Conservation (phyloP, 495 filamentous ascomycete genomes). For the Daldinia concentrica region DNA sequence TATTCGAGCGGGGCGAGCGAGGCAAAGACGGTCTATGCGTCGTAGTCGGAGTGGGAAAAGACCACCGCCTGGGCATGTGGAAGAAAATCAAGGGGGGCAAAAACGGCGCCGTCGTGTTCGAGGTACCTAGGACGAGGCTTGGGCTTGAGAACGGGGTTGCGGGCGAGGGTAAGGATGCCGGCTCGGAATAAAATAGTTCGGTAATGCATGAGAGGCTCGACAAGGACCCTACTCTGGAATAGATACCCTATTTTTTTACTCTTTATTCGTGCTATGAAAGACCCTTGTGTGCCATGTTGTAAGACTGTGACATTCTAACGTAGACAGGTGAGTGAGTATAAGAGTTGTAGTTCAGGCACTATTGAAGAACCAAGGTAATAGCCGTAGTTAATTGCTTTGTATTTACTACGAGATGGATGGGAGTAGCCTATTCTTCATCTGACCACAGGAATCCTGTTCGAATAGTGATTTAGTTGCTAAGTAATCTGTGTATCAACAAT, state of each 20-base stretch:
- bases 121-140: conserved; percentile 66
- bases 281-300: not conserved
- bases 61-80: conserved; percentile 85
- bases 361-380: too few species aligned
- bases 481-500: too few species aligned
- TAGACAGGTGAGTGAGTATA: not conserved
- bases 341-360: too few species aligned
- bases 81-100: conserved; percentile 67
- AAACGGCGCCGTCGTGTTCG: conserved; percentile 83
- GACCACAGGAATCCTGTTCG: too few species aligned
- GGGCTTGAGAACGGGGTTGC: conserved; percentile 40
- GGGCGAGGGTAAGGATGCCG: not conserved
- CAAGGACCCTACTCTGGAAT: conserved; percentile 34
- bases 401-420: too few species aligned
- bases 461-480: too few species aligned
- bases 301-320: not conserved
- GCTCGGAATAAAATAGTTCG: conserved; percentile 12
- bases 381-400: too few species aligned
- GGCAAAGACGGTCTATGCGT: conserved; percentile 79
- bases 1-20: conserved; percentile 79
- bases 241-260: conserved; percentile 37
- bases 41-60: conserved; percentile 84
- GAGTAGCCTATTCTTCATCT: too few species aligned
- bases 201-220: conserved; percentile 21
- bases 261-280: conserved; percentile 3